Base-by-base conservation (phyloP, 805 yeast genomes). In the Alloascoidea hylecoeti region DNA sequence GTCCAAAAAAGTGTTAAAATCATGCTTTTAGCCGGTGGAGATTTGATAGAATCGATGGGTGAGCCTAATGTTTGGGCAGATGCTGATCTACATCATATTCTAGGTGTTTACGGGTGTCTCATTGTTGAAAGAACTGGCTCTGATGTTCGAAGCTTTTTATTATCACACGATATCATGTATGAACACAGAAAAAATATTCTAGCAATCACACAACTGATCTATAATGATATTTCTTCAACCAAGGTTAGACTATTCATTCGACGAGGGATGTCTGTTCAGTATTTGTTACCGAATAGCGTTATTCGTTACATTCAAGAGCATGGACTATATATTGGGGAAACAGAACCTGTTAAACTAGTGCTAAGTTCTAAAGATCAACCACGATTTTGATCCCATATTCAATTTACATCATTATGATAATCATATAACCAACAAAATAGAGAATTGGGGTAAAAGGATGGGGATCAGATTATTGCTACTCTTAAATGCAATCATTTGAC, bases 1-100 rank as follows among this genome's bases (percentile, higher is more conserved):
- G 56, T 55, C 42, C 56, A 64, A 5, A 68, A 85, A 40, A 96
- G 95, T 16, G 95, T 82, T 39, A 89, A 89, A 55, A 79, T 92
- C 50, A 89, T 92, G 97, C 68, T 92, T 39, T 64, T 92, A 33
- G 98, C 98, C 0, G 98, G 98, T 38, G 98, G 98, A 34, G 98
- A 92, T 58, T 69, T 92, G 48, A 92, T 92, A 39, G 98, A 92
- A 57, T 78, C 94, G 34, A 92, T 92, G 97, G 98, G 98, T n/a
- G 98, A 92, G 58, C 97, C 98, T 16, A 92, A 89, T 50, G 98
- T 92, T 30, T 92, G 98, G 98, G 95, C 95, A 1, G 97, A 89
- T 55, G 79, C 71, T 41, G 98, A 92, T 58, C 66, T 92, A 49
- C 94, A 86, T 50, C 98, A 92, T 55, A 92, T 92, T 35, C 66